Evolutionary conservation across 495 filamentous ascomycete species (phyloP), one percentile per base, ranked within the genome.

Genomic region (Cercophora samala): DNA sequence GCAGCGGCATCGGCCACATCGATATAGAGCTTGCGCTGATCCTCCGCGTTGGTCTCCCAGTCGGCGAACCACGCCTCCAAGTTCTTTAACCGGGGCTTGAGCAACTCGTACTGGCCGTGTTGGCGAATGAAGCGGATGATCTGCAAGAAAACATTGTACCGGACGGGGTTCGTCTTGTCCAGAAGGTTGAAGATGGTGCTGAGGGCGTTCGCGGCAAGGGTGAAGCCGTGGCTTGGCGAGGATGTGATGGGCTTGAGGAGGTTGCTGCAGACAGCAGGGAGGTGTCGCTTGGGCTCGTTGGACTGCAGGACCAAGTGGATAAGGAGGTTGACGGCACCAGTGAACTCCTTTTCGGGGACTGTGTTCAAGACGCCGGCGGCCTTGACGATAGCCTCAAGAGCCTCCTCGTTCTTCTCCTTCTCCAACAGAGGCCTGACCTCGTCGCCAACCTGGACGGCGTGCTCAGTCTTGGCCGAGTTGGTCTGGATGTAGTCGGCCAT

Each of bases 161-260:
- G 89, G 72, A 89, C 84, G 11, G 90, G 89, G 75, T 92, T 90
- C 67, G 85, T 80, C 55, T 86, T 74, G 56, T 87, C 83, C 63
- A 98, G 87, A 62, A 96, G 91, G 82, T 99, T 99, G 90, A 97
- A 99, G 78, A 99, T 86, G 65, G 93, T 97, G 74, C 91, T 93
- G 68, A 99, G 87, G 64, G 93, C 90, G 67, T 89, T 90, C 70
- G 97, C 89, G 63, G 92, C 89, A 65, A 99, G 85, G 53, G 90
- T 88, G 64, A 90, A 84, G 66, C 94, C 93, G 76, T 96, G 92
- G 72, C 85, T 80, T 42, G 93, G 90, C 8, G 94, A 96, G 59
- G 91, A 92, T 37, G 89, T 85, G 74, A 97, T 88, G 66, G 95
- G 95, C 74, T 88, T 88, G 65, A 88, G 89, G 72, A 98, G 91